These are phyloP conservation scores for Penicillium psychrofluorescens DNA, from an alignment of 495 filamentous ascomycete species.

Conservation along the genomic window DNA sequence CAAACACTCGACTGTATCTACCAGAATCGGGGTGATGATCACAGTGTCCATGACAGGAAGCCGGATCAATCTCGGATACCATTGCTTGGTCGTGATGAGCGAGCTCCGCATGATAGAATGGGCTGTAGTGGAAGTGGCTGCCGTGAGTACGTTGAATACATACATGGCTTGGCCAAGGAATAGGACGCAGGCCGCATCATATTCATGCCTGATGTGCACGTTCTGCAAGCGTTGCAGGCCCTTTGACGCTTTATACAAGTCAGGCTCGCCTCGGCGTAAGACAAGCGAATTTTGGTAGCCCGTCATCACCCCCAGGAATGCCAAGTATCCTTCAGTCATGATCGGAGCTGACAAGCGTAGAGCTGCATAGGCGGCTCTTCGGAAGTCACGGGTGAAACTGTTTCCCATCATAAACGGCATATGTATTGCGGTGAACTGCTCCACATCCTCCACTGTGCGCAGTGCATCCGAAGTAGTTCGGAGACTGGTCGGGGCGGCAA, in stretches of 20 bases:
- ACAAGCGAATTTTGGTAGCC: constrained; percentile 17
- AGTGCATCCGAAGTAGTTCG: constrained; percentile 16
- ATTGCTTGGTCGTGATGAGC: constrained; percentile 20
- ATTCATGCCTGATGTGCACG: constrained; percentile 13
- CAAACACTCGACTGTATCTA: constrained; percentile 26
- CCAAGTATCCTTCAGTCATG: constrained; percentile 19
- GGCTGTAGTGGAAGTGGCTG: constrained; percentile 16
- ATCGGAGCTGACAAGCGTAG: constrained; percentile 12
- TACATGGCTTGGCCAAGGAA: constrained; percentile 24
- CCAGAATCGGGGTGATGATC: constrained; percentile 21
- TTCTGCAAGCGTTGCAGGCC: constrained; percentile 16
- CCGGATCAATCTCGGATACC: constrained; percentile 17
- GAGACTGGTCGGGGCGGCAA: constrained; percentile 8
- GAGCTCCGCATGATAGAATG: constrained; percentile 20
- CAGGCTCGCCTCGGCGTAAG: constrained; percentile 12
- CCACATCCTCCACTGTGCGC: constrained; percentile 15
- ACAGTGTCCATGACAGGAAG: constrained; percentile 21
- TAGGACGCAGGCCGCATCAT: constrained; percentile 18
- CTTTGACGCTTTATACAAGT: constrained; percentile 18
- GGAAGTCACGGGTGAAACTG: constrained; percentile 12
- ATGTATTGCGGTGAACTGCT: constrained; percentile 19
- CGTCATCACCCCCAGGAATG: constrained; percentile 19
- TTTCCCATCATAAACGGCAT: constrained; percentile 16
- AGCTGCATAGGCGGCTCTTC: constrained; percentile 13
- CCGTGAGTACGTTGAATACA: constrained; percentile 21